Evolutionary conservation across 1,284 basidiomycete genomes (phyloP), one percentile per base, ranked within the genome.

Genomic region (Fomes fomentarius): DNA sequence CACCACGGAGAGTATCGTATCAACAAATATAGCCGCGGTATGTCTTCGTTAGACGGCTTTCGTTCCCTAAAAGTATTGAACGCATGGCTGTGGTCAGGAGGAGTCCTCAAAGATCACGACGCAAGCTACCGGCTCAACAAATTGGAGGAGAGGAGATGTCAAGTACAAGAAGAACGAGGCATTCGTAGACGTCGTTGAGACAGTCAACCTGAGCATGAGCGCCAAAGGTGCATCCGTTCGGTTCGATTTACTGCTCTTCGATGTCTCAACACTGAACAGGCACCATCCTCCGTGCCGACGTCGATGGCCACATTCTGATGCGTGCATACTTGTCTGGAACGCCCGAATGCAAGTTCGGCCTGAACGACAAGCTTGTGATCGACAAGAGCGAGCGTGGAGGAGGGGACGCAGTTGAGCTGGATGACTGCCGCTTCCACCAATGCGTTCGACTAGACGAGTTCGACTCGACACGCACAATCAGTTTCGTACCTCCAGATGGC

Each of bases 111-210:
- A 96, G 74, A 98, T 98, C 64, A 98, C 96, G 1, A 89, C 88
- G 24, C 96, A 98, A 76, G 95, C 96, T 2, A 97, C 96, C 0
- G 95, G 95, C 1, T 90, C 92, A 24, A 97, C 91, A 22, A 96
- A 90, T 66, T 98, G 96, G 96, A 78, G 96, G 49, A 79, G 96
- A 53, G 88, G 85, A 6, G 96, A 98, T 70, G 94, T 98, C 67
- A 96, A 96, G 71, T 98, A 98, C 75, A 87, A 96, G 74, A 98
- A 98, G 81, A 98, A 98, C 66, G 96, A 98, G 69, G 96, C 95
- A 0, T 98, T 98, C 65, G 95, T 98, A 9, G 96, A 98, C 70
- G 96, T 98, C 6, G 90, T 99, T 40, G 96, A 99, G 77, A 95
- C 85, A 9, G 91, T 99, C 58, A 98, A 99, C 69, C 72, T 98